Percentiles rank a stretch among this genome's conserved stretches.
Evolutionary conservation across 805 yeast genomes (phyloP).

Genomic region (Pichia phayaonensis): DNA sequence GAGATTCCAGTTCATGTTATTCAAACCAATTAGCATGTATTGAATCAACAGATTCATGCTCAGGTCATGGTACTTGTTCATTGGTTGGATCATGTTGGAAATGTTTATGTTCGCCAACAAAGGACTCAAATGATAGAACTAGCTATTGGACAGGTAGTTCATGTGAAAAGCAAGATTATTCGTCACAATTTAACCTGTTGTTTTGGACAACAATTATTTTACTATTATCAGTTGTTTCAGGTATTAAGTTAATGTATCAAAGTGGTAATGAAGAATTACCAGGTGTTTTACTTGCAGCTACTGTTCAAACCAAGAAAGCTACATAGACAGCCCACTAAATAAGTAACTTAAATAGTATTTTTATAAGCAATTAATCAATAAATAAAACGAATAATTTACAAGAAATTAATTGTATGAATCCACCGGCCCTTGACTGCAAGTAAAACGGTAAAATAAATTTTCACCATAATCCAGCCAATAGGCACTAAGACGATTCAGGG

Average conservation of each 20-base stretch:
- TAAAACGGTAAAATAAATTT: not conserved
- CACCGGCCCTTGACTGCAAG: conserved; percentile 53
- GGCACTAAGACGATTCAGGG: conserved; percentile 60
- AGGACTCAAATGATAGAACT: conserved; percentile 35
- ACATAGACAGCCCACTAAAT: conserved; percentile 11
- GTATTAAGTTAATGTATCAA: conserved; percentile 43
- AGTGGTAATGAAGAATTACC: conserved; percentile 60
- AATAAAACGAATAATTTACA: not conserved
- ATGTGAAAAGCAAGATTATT: conserved; percentile 62
- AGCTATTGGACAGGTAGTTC: conserved; percentile 50
- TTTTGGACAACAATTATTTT: conserved; percentile 58
- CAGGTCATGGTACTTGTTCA: conserved; percentile 46
- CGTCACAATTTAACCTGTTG: conserved; percentile 57
- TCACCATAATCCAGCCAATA: conserved; percentile 34
- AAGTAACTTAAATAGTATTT: conserved; percentile 1
- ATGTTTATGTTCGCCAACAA: conserved; percentile 42
- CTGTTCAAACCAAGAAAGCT: conserved; percentile 34
- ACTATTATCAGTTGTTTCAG: conserved; percentile 37
- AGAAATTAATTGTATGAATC: conserved; percentile 41
- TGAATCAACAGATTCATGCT: conserved; percentile 40
- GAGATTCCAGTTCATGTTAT: conserved; percentile 28
- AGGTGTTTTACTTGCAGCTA: conserved; percentile 58
- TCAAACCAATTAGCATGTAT: conserved; percentile 40
- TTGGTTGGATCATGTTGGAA: conserved; percentile 38
- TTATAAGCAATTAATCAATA: not conserved